Percentiles rank a stretch among this genome's conserved stretches.
Evolutionary conservation across 148 eudicot genomes (phyloP).

Genomic region (Dysphania ambrosioides): DNA sequence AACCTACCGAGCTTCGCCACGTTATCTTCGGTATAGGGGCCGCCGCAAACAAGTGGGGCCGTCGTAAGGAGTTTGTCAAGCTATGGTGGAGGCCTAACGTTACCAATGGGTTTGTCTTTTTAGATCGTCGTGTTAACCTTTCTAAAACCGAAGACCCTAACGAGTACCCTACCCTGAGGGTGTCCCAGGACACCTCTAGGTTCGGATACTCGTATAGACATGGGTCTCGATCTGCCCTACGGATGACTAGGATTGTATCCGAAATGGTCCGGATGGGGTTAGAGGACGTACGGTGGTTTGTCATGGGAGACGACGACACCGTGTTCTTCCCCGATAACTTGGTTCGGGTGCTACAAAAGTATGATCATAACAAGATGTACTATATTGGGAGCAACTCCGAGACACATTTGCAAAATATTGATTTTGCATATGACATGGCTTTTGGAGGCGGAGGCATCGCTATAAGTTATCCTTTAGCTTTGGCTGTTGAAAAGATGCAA

Average conservation of each 20-base stretch:
- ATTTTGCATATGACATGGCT: conserved; percentile 52
- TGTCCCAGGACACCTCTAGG: conserved; percentile 35
- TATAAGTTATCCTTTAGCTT: conserved; percentile 54
- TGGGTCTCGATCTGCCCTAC: conserved; percentile 37
- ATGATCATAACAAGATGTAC: conserved; percentile 54
- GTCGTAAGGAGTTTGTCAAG: conserved; percentile 42
- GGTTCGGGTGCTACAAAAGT: conserved; percentile 49
- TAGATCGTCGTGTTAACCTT: conserved; percentile 28
- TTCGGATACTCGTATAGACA: conserved; percentile 33
- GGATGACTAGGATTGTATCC: conserved; percentile 58
- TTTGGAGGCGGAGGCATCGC: conserved; percentile 76
- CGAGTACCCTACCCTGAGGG: conserved; percentile 31
- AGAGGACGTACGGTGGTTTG: conserved; percentile 47
- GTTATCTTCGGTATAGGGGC: conserved; percentile 57
- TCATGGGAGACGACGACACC: conserved; percentile 72
- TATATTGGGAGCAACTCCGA: conserved; percentile 58
- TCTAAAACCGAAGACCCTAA: neutral
- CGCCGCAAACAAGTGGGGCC: conserved; percentile 43
- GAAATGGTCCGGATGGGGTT: conserved; percentile 45
- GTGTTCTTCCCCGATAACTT: conserved; percentile 50
- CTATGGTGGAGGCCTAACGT: conserved; percentile 55
- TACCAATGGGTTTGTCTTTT: conserved; percentile 52
- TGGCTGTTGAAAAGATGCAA: conserved; percentile 48
- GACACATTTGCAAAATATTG: conserved; percentile 47
- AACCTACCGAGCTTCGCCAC: conserved; percentile 33